Evolutionary conservation across 805 yeast species (phyloP).

Genomic region (Schizosaccharomyces osmophilus): DNA sequence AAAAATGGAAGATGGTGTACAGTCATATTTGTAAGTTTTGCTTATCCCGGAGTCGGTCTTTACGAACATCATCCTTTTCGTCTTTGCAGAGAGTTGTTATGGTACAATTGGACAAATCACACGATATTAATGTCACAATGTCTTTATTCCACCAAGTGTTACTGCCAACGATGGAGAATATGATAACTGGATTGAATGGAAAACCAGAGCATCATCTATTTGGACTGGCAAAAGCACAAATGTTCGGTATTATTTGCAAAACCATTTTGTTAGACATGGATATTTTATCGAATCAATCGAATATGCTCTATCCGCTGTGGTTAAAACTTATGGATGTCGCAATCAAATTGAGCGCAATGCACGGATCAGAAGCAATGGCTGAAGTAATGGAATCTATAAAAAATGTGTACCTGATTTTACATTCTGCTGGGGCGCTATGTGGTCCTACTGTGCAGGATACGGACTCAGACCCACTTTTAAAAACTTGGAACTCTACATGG

Average conservation of each 20-base stretch:
- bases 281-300: background rate
- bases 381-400: background rate
- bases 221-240: background rate
- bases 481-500: background rate
- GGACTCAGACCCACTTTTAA: background rate
- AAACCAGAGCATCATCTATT: background rate
- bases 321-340: background rate
- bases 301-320: background rate
- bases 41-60: background rate
- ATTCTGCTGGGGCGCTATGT: background rate
- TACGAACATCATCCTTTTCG: background rate
- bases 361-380: background rate
- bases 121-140: background rate
- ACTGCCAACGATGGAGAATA: background rate
- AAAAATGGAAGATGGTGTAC: background rate
- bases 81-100: background rate
- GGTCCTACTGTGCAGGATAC: background rate
- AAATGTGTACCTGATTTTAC: background rate
- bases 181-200: background rate
- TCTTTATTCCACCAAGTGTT: background rate
- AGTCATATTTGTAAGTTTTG: background rate
- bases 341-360: background rate
- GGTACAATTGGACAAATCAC: background rate
- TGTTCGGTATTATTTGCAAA: background rate
- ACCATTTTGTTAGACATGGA: background rate